These are phyloP conservation scores for Xylaria arbuscula DNA, from an alignment of 2,329 filamentous ascomycete species.

Conservation along the genomic window DNA sequence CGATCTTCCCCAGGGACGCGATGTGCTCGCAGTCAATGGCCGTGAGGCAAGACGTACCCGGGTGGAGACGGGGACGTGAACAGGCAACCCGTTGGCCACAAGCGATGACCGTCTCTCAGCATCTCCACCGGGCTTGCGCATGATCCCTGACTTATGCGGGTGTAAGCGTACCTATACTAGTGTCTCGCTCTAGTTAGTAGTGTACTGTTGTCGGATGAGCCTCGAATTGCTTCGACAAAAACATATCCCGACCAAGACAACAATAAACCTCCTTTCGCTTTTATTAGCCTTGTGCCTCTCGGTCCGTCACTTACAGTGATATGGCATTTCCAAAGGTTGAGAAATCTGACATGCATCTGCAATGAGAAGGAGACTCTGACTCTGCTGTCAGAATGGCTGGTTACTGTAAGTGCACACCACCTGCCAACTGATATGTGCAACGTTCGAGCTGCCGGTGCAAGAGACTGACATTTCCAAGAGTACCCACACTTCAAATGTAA, in stretches of 20 bases:
- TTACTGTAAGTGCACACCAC: too few relatives aligned
- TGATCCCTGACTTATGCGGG: slow-evolving; percentile 26
- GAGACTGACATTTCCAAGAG: neutral
- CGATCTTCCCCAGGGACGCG: slow-evolving; percentile 22
- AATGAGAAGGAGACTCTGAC: too few relatives aligned
- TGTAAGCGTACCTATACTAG: slow-evolving; percentile 24
- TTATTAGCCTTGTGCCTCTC: neutral
- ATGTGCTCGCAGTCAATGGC: slow-evolving; percentile 5
- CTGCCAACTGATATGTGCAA: too few relatives aligned
- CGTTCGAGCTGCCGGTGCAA: too few relatives aligned
- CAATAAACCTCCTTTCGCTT: neutral
- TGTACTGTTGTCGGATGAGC: neutral
- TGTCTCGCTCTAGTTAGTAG: neutral
- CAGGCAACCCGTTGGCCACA: slow-evolving; percentile 25
- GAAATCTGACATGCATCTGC: too few relatives aligned
- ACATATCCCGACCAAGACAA: neutral
- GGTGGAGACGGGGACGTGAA: slow-evolving; percentile 33
- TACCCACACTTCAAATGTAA: neutral
- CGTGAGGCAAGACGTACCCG: slow-evolving; percentile 3
- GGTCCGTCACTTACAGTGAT: too few relatives aligned
- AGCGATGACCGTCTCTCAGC: slow-evolving; percentile 27
- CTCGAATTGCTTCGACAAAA: neutral
- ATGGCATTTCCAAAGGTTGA: too few relatives aligned
- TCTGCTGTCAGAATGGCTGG: too few relatives aligned
- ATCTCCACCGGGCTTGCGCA: slow-evolving; percentile 31